Evolutionary conservation across 2,329 filamentous ascomycete species (phyloP), one percentile per base, ranked within the genome.

Genomic region (Alternaria angustiovoidea): DNA sequence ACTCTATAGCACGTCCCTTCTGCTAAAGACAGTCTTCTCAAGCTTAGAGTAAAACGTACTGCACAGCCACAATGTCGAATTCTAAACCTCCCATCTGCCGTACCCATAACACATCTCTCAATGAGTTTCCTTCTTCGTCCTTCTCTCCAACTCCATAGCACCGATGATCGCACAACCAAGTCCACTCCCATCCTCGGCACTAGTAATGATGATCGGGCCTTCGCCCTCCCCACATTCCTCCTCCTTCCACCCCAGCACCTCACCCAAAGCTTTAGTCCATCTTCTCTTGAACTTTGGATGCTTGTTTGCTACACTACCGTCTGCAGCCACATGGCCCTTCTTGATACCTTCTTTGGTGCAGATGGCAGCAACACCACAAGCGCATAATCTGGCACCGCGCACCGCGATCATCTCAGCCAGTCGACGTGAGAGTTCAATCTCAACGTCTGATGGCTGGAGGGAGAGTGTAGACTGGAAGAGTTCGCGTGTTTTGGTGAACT

Each of bases 171-270:
- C 79, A 52, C 78, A 79, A 7, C 79, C 80, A 53, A 81, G 67
- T 5, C 79, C 80, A 51, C 71, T 75, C 34, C 80, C 80, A 67
- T 81, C 79, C 56, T 81, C 78, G 1, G 79, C 79, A 61, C 67
- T 72, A 16, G 76, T 79, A 54, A 81, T 71, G 42, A 64, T 67
- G 51, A 81, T 79, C 1, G 74, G 75, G 51, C 75, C 76, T 41
- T 74, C 12, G 39, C 39, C 69, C 18, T 41, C 51, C 42, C 36
- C 65, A 62, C 66, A 49, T 24, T 57, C 55, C 54, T 49, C 55
- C 22, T 66, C 58, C 6, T 69, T 65, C 78, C 76, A 80, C 9
- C 71, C 77, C 32, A 80, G 51, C 7, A 80, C 75, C 67, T 81
- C 79, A 0, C 73, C 76, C 46, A 81, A 49, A 12, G 79, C 79